phyloP scores from a whole-genome alignment of 2,329 filamentous ascomycete species.

The Neonectria magnoliae region DNA sequence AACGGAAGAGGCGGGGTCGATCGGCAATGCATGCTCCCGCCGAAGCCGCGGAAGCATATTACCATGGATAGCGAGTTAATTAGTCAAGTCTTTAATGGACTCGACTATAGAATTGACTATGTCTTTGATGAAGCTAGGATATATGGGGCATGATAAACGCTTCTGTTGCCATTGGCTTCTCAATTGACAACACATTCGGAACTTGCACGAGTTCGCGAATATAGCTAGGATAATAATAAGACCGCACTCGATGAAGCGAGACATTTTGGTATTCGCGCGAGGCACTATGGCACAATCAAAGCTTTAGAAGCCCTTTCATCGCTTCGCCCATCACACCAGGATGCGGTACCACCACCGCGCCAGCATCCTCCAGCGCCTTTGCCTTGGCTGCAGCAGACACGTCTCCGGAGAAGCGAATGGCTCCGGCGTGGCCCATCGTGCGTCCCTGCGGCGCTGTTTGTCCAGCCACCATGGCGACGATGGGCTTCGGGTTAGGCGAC shows the following conservation, averaged over 20 bases:
- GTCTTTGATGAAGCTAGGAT: not conserved
- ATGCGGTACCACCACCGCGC: conserved; percentile 51
- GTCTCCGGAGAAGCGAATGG: conserved; percentile 56
- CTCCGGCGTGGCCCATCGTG: conserved; percentile 80
- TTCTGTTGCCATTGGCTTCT: not conserved
- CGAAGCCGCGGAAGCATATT: not conserved
- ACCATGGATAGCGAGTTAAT: not conserved
- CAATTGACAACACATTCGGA: not conserved
- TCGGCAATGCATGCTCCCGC: conserved; percentile 7
- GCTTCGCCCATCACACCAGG: conserved; percentile 50
- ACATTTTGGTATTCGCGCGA: not conserved
- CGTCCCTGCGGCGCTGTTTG: conserved; percentile 67
- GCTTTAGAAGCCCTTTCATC: conserved; percentile 46
- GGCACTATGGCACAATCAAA: not conserved
- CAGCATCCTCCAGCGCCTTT: conserved; percentile 47
- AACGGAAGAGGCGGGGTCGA: conserved; percentile 9
- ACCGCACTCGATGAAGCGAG: not conserved
- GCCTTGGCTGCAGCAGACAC: conserved; percentile 47
- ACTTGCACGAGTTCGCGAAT: not conserved
- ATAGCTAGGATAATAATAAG: not conserved
- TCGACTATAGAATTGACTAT: not conserved
- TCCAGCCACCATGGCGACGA: conserved; percentile 72
- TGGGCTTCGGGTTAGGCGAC: conserved; percentile 70
- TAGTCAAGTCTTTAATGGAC: not conserved
- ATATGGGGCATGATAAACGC: not conserved